Evolutionary conservation across 306 rosid genomes (phyloP).

Genomic region (Citrullus colocynthis): DNA sequence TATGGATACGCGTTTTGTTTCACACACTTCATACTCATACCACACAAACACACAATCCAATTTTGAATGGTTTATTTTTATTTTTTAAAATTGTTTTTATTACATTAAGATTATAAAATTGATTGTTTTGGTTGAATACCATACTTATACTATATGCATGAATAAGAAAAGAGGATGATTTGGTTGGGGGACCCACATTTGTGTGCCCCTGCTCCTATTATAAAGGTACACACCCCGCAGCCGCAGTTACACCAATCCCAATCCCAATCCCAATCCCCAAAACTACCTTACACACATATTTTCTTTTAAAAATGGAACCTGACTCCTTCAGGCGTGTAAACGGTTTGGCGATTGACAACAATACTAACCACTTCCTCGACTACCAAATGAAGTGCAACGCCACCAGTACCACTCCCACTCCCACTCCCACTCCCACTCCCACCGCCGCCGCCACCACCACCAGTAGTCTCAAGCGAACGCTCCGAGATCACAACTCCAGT

Average conservation of each 20-base stretch:
- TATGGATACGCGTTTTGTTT: too few species aligned
- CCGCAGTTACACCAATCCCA: not conserved
- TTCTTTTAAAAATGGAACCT: not conserved
- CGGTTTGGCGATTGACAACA: not conserved
- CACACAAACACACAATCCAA: too few species aligned
- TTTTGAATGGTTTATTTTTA: too few species aligned
- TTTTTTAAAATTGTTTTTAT: too few species aligned
- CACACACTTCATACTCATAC: too few species aligned
- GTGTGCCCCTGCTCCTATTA: not conserved
- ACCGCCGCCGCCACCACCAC: not conserved
- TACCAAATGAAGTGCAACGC: not conserved
- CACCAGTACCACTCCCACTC: not conserved
- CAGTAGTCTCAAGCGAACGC: not conserved
- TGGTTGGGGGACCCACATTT: not conserved
- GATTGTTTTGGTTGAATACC: too few species aligned
- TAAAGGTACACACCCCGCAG: not conserved
- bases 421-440: not conserved
- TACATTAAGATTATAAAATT: too few species aligned
- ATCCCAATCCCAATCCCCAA: not conserved
- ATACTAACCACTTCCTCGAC: not conserved
- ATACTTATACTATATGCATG: too few species aligned
- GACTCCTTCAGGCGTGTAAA: not conserved
- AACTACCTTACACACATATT: too few species aligned
- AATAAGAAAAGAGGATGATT: not conserved
- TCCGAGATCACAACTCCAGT: not conserved